Evolutionary conservation across 2,329 filamentous ascomycete species (phyloP).

Genomic region (Epichloe coenophiala): DNA sequence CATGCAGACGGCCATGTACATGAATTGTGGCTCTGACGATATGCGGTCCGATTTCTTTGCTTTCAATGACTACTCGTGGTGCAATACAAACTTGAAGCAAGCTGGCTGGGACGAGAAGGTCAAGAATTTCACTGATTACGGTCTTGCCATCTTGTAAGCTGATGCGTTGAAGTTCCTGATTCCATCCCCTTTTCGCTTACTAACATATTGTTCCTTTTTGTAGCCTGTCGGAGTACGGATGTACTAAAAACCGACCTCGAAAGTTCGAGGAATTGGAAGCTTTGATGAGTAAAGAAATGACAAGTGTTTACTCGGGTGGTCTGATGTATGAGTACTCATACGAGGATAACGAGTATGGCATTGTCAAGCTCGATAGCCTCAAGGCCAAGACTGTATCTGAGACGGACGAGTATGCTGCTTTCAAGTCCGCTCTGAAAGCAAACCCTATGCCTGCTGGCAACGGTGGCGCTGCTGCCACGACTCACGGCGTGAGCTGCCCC

Average conservation of each 20-base stretch:
- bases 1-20: constrained; percentile 74
- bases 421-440: constrained; percentile 32
- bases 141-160: constrained; percentile 64
- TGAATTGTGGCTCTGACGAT: constrained; percentile 83
- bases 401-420: constrained; percentile 44
- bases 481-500: constrained; percentile 35
- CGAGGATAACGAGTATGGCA: constrained; percentile 67
- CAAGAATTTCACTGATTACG: constrained; percentile 73
- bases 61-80: constrained; percentile 86
- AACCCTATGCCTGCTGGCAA: constrained; percentile 37
- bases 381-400: constrained; percentile 40
- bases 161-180: not conserved
- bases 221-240: constrained; percentile 83
- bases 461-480: constrained; percentile 35
- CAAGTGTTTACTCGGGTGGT: constrained; percentile 81
- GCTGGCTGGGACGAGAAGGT: constrained; percentile 86
- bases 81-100: constrained; percentile 52
- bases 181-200: not conserved
- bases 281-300: constrained; percentile 77
- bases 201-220: not conserved
- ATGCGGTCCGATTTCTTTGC: constrained; percentile 80
- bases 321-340: constrained; percentile 90
- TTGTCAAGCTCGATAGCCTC: constrained; percentile 55
- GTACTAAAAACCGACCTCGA: constrained; percentile 61
- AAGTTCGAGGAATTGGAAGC: constrained; percentile 67